These are phyloP conservation scores for Mortierella sp. DNA, from an alignment of 371 early-diverging fungal species.

Conservation along the genomic window DNA sequence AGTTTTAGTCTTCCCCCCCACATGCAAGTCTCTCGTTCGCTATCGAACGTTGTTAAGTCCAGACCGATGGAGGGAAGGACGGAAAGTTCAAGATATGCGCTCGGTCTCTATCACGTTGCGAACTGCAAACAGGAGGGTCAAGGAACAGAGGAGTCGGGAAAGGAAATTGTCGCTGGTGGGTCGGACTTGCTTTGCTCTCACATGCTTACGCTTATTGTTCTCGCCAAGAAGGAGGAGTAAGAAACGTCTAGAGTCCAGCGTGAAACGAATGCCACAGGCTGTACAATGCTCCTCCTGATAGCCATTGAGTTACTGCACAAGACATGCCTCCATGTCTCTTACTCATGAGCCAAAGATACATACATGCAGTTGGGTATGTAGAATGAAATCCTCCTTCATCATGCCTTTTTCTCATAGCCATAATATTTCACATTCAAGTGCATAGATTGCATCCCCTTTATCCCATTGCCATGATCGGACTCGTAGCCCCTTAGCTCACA, in stretches of 20 bases:
- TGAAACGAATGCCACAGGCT: no score
- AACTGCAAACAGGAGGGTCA: background rate
- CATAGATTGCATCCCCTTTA: slow-evolving; percentile 1
- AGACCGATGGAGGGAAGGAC: slow-evolving; percentile 4
- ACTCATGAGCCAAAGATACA: background rate
- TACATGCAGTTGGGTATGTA: no score
- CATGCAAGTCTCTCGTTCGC: no score
- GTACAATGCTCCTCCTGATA: no score
- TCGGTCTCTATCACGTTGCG: slow-evolving; percentile 12
- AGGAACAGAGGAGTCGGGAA: no score
- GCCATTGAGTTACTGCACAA: no score
- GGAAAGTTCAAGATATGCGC: no score
- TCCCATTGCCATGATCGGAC: slow-evolving; percentile 10
- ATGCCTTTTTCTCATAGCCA: background rate
- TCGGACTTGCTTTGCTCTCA: background rate
- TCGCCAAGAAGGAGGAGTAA: no score
- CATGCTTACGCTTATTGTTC: background rate
- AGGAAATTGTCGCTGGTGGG: background rate
- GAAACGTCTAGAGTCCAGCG: no score
- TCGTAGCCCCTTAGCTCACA: slow-evolving; percentile 20
- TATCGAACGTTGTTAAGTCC: background rate
- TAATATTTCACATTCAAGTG: background rate
- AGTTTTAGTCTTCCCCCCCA: background rate
- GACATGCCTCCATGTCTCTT: background rate
- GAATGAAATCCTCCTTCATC: no score